Base-by-base conservation (phyloP, 768 basidiomycete genomes). In the Psilocybe cyanescens region DNA sequence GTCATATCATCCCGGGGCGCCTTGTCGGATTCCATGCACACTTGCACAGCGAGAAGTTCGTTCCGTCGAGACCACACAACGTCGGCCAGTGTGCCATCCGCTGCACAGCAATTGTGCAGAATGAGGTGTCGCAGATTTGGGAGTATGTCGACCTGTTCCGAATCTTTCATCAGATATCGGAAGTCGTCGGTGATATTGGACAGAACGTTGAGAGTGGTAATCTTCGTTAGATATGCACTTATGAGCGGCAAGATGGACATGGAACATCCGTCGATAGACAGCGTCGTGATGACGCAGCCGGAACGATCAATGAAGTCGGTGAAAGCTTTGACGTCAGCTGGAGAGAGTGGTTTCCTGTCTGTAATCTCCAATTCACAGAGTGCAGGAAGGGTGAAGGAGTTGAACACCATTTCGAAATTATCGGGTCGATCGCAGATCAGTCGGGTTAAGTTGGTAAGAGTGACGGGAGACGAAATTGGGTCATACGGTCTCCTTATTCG, bases 61-160 rank as follows among this genome's bases (percentile, higher is more conserved):
- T 58, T 19, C n/a, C 46, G 29, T 16, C 64, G 46, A 30, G 64
- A 58, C 57, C 46, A 47, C 6, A 58, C 37, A 14, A 65, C 53
- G 14, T 46, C 30, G 2, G 64, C 57, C 11, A 65, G 37, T 30
- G 35, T 16, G 4, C 60, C 60, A 11, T 65, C 64, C 9, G 19
- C n/a, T 4, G 53, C 41, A 3, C 44, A 33, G 19, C 28, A 55
- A 8, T 55, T 58, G 19, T 61, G 59, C 33, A 65, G 14, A 4
- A 46, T 61, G 3, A 65, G 57, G 16, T 61, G 51, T n/a, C n/a
- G 56, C 17, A 65, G 41, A 29, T 31, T 54, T 14, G 64, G 60
- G 1, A 65, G 53, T 8, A 48, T 5, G 3, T 50, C 14, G 16
- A 28, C 16, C 33, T 54, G 19, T 8, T 7, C 33, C 1, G 50